Evolutionary conservation across 2,329 filamentous ascomycete species (phyloP).

Genomic region (Colletotrichum salicis): DNA sequence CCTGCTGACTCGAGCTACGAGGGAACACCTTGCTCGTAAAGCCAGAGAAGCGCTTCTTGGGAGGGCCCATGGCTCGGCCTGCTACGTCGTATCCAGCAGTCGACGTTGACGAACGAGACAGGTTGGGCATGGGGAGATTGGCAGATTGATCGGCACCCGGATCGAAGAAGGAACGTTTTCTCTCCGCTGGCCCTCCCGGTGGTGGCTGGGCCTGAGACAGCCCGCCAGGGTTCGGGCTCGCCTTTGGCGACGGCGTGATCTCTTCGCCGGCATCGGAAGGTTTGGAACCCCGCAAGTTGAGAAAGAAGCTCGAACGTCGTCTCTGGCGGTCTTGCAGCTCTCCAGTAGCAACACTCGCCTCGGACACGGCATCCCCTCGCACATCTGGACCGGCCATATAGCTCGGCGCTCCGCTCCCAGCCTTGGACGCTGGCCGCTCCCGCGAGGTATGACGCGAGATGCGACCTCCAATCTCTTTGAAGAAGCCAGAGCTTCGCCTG

Average conservation of each 20-base stretch:
- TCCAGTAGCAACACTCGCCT: slow-evolving; percentile 52
- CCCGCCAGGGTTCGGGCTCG: slow-evolving; percentile 34
- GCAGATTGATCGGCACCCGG: slow-evolving; percentile 35
- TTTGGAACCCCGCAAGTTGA: slow-evolving; percentile 40
- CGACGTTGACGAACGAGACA: slow-evolving; percentile 42
- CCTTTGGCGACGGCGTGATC: slow-evolving; percentile 28
- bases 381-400: slow-evolving; percentile 33
- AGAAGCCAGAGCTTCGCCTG: slow-evolving; percentile 56
- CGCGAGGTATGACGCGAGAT: slow-evolving; percentile 48
- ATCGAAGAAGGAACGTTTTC: slow-evolving; percentile 53
- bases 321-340: slow-evolving; percentile 50
- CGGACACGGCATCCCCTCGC: slow-evolving; percentile 53
- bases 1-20: slow-evolving; percentile 38
- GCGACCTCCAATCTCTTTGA: slow-evolving; percentile 62
- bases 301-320: slow-evolving; percentile 53
- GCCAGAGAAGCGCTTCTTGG: slow-evolving; percentile 60
- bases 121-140: slow-evolving; percentile 26
- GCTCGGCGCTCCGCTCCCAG: slow-evolving; percentile 24
- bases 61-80: slow-evolving; percentile 18
- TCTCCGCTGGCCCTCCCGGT: slow-evolving; percentile 42
- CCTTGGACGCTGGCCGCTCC: slow-evolving; percentile 45
- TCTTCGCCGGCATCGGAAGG: slow-evolving; percentile 34
- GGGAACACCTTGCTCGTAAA: slow-evolving; percentile 45
- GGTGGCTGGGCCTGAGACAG: slow-evolving; percentile 31
- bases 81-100: slow-evolving; percentile 37